phyloP scores from a whole-genome alignment of 2,329 filamentous ascomycete genomes.

The Helminthosporium solani region DNA sequence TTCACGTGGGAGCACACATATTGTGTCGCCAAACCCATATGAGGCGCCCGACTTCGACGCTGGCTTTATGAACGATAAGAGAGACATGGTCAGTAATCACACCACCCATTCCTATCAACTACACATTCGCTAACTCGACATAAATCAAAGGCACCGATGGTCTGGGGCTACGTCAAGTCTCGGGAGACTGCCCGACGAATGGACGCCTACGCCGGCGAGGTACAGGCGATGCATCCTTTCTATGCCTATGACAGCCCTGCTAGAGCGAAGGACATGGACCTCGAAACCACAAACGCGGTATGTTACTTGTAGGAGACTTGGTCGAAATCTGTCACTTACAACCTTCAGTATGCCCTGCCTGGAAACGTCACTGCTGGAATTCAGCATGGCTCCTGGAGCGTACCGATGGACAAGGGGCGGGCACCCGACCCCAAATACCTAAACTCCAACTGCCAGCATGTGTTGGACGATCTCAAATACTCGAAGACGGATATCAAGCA shows the following conservation, averaged over 20 bases:
- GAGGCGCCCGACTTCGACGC: conserved; percentile 75
- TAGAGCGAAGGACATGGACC: conserved; percentile 69
- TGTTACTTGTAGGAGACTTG: not conserved
- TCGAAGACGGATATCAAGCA: conserved; percentile 61
- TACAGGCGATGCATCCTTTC: conserved; percentile 64
- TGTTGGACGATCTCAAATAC: conserved; percentile 67
- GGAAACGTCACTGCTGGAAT: conserved; percentile 71
- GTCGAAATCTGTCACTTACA: conserved; percentile 5
- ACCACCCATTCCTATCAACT: not conserved
- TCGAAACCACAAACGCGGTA: conserved; percentile 67
- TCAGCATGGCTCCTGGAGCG: conserved; percentile 71
- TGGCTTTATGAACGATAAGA: conserved; percentile 82
- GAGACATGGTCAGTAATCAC: conserved; percentile 60
- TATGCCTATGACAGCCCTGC: conserved; percentile 71
- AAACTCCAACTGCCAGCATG: conserved; percentile 63
- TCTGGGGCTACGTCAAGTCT: conserved; percentile 82
- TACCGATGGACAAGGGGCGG: conserved; percentile 58
- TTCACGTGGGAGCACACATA: conserved; percentile 70
- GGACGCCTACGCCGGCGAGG: conserved; percentile 76
- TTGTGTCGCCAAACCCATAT: conserved; percentile 70
- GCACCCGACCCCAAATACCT: conserved; percentile 53
- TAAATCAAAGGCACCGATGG: conserved; percentile 57
- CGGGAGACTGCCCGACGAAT: conserved; percentile 77
- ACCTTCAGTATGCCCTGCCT: conserved; percentile 63
- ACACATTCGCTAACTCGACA: not conserved